phyloP scores from a whole-genome alignment of 2,329 filamentous ascomycete genomes.

The Fonsecaea nubica region DNA sequence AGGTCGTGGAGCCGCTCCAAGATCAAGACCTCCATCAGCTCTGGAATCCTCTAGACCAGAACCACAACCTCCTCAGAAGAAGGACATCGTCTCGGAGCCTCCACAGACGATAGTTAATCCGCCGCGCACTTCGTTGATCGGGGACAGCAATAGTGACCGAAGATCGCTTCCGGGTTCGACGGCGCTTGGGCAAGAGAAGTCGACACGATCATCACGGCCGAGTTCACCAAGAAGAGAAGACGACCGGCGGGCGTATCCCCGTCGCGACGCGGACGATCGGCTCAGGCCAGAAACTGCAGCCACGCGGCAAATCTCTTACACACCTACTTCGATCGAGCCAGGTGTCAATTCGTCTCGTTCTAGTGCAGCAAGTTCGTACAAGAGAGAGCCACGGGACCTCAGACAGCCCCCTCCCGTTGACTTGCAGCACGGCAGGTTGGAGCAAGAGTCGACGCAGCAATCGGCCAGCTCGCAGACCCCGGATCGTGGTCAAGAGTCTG shows the following conservation, averaged over 20 bases:
- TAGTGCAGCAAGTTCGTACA: slow-evolving; percentile 19
- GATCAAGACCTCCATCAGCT: slow-evolving; percentile 34
- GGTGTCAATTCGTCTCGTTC: slow-evolving; percentile 11
- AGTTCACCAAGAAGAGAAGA: slow-evolving; percentile 40
- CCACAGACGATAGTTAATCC: slow-evolving; percentile 39
- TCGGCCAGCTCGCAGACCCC: slow-evolving; percentile 52
- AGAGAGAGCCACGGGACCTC: slow-evolving; percentile 28
- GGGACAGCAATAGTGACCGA: slow-evolving; percentile 34
- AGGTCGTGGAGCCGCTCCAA: slow-evolving; percentile 38
- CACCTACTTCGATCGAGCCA: slow-evolving; percentile 20
- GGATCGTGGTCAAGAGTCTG: slow-evolving; percentile 46
- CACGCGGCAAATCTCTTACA: slow-evolving; percentile 11
- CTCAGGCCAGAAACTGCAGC: slow-evolving; percentile 24
- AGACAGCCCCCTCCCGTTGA: slow-evolving; percentile 44
- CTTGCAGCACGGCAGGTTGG: slow-evolving; percentile 55
- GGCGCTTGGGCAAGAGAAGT: slow-evolving; percentile 31
- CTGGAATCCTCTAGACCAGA: slow-evolving; percentile 17
- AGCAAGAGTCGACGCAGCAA: slow-evolving; percentile 45
- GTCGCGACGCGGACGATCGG: slow-evolving; percentile 37
- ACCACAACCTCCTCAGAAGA: slow-evolving; percentile 37
- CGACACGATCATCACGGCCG: slow-evolving; percentile 34
- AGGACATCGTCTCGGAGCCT: slow-evolving; percentile 32
- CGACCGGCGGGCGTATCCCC: slow-evolving; percentile 31
- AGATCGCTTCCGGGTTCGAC: slow-evolving; percentile 26
- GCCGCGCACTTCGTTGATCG: slow-evolving; percentile 43